Conservation (phyloP, 1,284 basidiomycete genomes). For the Leccinum cinnamomeum region DNA sequence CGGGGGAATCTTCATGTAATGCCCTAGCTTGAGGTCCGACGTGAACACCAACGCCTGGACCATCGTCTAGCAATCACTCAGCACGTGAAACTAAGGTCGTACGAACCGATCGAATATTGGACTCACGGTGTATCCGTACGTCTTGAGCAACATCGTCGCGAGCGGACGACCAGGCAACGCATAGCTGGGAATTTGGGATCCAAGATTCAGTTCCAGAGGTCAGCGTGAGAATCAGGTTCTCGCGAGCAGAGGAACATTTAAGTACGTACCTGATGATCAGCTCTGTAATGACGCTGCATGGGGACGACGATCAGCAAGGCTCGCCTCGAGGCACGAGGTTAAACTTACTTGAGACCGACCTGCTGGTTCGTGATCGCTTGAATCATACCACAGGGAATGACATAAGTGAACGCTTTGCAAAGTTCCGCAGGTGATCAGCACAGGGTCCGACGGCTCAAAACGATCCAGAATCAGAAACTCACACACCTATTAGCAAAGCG, state of each 20-base stretch:
- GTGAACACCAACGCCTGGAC: constrained; percentile 43
- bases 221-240: neutral
- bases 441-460: neutral
- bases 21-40: constrained; percentile 47
- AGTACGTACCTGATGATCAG: constrained; percentile 45
- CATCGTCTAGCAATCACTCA: constrained; percentile 26
- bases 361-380: constrained; percentile 37
- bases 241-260: neutral
- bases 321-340: neutral
- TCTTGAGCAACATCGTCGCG: constrained; percentile 44
- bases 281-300: constrained; percentile 44
- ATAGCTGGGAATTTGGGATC: constrained; percentile 23
- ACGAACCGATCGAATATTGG: neutral
- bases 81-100: neutral
- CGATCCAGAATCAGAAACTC: neutral
- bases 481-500: constrained; percentile 38
- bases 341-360: constrained; percentile 39
- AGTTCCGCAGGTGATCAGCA: neutral
- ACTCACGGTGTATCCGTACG: constrained; percentile 40
- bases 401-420: constrained; percentile 11
- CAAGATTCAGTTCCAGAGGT: neutral
- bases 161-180: constrained; percentile 41
- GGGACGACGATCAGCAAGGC: neutral
- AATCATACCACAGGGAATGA: too few species aligned
- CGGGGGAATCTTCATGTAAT: constrained; percentile 56